phyloP scores from a whole-genome alignment of 805 yeast genomes.

The Komagataella pseudopastoris region DNA sequence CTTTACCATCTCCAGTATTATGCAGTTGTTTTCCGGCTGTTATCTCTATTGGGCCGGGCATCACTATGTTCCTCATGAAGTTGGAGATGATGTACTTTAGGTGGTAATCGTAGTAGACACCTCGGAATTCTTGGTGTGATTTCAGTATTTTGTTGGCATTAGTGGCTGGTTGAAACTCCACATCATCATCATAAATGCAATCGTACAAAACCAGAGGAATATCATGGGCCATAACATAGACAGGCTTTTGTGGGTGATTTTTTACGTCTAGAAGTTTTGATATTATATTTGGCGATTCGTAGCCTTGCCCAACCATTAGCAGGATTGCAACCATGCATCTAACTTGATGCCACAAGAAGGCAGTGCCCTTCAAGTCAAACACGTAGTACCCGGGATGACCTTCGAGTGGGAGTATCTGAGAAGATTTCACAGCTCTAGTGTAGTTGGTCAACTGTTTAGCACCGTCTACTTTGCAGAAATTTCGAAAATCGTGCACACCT shows the following conservation, averaged over 20 bases:
- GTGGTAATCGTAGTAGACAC: constrained; percentile 40
- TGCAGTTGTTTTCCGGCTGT: constrained; percentile 5
- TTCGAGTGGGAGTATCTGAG: constrained; percentile 10
- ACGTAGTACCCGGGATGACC: constrained; percentile 32
- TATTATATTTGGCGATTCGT: constrained; percentile 50
- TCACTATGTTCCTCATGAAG: constrained; percentile 28
- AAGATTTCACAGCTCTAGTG: constrained; percentile 41
- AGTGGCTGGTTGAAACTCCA: constrained; percentile 44
- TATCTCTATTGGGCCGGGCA: constrained; percentile 17
- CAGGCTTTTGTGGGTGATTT: constrained; percentile 52
- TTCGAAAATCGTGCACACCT: constrained; percentile 85
- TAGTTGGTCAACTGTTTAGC: constrained; percentile 82
- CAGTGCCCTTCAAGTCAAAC: constrained; percentile 74
- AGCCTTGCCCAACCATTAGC: constrained; percentile 66
- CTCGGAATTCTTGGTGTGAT: constrained; percentile 29
- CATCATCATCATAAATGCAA: constrained; percentile 51
- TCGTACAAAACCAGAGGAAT: constrained; percentile 78
- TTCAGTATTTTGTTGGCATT: constrained; percentile 24
- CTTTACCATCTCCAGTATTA: constrained; percentile 71
- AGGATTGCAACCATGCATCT: constrained; percentile 86
- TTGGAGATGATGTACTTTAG: constrained; percentile 40
- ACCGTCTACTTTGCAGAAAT: constrained; percentile 90
- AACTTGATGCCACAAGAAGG: constrained; percentile 96
- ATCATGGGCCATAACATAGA: constrained; percentile 82
- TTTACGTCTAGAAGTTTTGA: constrained; percentile 43